Conservation (phyloP, 2,329 filamentous ascomycete genomes). For the Alternaria sp. region DNA sequence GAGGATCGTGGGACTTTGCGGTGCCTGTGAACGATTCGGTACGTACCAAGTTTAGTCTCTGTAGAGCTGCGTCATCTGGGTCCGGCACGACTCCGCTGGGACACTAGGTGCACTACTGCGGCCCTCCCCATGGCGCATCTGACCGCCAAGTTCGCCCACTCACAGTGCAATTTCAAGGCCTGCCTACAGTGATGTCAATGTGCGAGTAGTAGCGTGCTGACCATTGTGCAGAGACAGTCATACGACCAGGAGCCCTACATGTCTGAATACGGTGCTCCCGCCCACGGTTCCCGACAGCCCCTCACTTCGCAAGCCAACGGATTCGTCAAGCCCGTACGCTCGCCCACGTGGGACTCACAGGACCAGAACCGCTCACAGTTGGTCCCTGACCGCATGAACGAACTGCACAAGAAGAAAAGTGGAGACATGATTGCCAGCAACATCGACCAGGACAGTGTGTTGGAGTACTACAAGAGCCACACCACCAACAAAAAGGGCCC, state of each 20-base stretch:
- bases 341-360: slow-evolving; percentile 40
- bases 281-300: slow-evolving; percentile 41
- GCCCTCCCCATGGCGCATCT: slow-evolving; percentile 26
- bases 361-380: slow-evolving; percentile 35
- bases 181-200: not conserved
- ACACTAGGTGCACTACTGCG: slow-evolving; percentile 28
- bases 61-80: slow-evolving; percentile 18
- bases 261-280: slow-evolving; percentile 39
- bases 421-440: slow-evolving; percentile 51
- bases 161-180: not conserved
- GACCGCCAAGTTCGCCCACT: slow-evolving; percentile 24
- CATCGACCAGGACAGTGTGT: slow-evolving; percentile 55
- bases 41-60: slow-evolving; percentile 24
- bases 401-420: slow-evolving; percentile 48
- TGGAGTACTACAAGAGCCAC: slow-evolving; percentile 52
- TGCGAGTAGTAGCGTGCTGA: slow-evolving; percentile 26
- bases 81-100: not conserved
- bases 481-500: slow-evolving; percentile 24
- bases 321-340: slow-evolving; percentile 35
- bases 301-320: slow-evolving; percentile 45
- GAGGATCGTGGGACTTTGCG: slow-evolving; percentile 48
- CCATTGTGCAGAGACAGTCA: slow-evolving; percentile 31
- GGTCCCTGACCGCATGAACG: slow-evolving; percentile 43
- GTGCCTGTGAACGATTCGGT: slow-evolving; percentile 47
- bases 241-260: slow-evolving; percentile 44